Evolutionary conservation across 1,284 basidiomycete genomes (phyloP).

Genomic region (Lentinula novae-zelandiae): DNA sequence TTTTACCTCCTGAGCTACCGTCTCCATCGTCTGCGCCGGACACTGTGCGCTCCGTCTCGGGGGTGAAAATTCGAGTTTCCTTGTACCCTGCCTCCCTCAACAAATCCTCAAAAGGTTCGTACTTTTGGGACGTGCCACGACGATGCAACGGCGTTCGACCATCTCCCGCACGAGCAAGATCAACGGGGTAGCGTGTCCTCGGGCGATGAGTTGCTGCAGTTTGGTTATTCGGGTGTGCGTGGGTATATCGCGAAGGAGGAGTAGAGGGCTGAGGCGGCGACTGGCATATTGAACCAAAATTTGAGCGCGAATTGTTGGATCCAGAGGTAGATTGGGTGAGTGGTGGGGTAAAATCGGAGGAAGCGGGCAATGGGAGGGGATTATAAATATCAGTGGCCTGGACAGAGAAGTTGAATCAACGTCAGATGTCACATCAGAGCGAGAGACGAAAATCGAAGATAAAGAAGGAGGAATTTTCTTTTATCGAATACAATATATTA

Average conservation of each 20-base stretch:
- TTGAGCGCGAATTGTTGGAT: conserved; percentile 14
- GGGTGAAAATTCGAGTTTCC: conserved; percentile 83
- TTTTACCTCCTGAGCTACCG: conserved; percentile 25
- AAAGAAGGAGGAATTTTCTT: neutral
- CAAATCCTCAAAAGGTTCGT: conserved; percentile 79
- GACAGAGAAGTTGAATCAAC: neutral
- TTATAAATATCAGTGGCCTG: neutral
- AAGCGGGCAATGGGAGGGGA: conserved; percentile 20
- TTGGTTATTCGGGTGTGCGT: neutral
- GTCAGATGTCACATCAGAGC: neutral
- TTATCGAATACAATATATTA: neutral
- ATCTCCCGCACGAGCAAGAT: conserved; percentile 25
- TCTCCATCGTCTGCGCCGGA: conserved; percentile 14
- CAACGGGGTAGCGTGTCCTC: conserved; percentile 48
- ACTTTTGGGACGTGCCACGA: conserved; percentile 72
- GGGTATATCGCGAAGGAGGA: conserved; percentile 31
- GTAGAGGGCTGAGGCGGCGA: conserved; percentile 38
- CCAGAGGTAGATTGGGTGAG: conserved; percentile 31
- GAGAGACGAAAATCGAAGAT: neutral
- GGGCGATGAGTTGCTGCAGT: conserved; percentile 18
- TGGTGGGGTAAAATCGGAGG: conserved; percentile 20
- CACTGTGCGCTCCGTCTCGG: conserved; percentile 61
- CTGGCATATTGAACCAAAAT: conserved; percentile 23
- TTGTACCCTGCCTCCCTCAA: conserved; percentile 85
- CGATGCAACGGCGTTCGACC: conserved; percentile 68